Conservation (phyloP, 2,329 filamentous ascomycete genomes). For the Fusarium sp. region DNA sequence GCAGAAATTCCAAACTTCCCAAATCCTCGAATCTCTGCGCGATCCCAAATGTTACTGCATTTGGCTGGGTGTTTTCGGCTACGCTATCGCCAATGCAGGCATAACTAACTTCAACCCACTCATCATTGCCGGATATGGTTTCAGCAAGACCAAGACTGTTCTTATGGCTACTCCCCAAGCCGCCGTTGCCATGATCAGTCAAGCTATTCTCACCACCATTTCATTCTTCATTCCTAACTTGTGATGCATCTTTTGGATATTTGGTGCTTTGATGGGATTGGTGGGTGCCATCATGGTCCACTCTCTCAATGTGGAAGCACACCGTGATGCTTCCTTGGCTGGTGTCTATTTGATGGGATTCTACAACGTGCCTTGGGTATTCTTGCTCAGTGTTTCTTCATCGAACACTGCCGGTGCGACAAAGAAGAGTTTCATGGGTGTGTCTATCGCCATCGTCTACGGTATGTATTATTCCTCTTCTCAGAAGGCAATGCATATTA, state of each 20-base stretch:
- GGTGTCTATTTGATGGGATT: constrained; percentile 52
- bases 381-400: constrained; percentile 48
- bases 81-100: constrained; percentile 76
- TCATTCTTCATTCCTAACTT: constrained; percentile 48
- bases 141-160: constrained; percentile 46
- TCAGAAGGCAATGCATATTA: accelerated
- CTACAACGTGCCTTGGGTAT: constrained; percentile 50
- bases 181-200: constrained; percentile 49
- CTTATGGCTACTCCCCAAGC: constrained; percentile 52
- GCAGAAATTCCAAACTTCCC: constrained; percentile 33
- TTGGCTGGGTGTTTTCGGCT: constrained; percentile 60
- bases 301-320: constrained; percentile 25
- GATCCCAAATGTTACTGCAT: constrained; percentile 46
- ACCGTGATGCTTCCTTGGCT: constrained; percentile 46
- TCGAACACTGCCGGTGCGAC: constrained; percentile 50
- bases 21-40: constrained; percentile 39
- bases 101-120: constrained; percentile 72
- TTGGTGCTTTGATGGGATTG: constrained; percentile 40
- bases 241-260: constrained; percentile 50
- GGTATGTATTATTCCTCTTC: constrained; percentile 1
- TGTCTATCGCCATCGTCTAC: constrained; percentile 49
- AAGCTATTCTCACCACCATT: constrained; percentile 41
- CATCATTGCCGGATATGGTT: constrained; percentile 68
- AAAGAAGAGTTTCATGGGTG: constrained; percentile 50
- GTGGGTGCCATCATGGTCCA: constrained; percentile 47